Conservation (phyloP, 2,329 filamentous ascomycete species). For the Paraphoma chrysanthemicola region DNA sequence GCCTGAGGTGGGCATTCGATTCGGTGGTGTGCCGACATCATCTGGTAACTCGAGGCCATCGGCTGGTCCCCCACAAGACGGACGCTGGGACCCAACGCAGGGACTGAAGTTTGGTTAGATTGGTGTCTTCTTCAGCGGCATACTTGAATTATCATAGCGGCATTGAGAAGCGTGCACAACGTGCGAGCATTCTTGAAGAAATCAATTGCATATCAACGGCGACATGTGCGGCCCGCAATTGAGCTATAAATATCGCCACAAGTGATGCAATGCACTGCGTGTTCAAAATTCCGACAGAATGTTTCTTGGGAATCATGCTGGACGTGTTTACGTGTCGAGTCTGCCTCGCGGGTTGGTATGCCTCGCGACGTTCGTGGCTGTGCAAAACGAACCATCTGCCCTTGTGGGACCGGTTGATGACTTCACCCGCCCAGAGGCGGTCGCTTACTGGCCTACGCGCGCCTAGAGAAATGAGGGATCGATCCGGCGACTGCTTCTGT, state of each 20-base stretch:
- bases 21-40: conserved; percentile 58
- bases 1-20: conserved; percentile 81
- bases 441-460: conserved; percentile 13
- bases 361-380: conserved; percentile 34
- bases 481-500: conserved; percentile 16
- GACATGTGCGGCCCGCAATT: background rate
- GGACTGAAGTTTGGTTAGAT: conserved; percentile 49
- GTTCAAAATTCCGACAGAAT: conserved; percentile 1
- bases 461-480: conserved; percentile 7
- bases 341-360: conserved; percentile 32
- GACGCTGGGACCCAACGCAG: conserved; percentile 49
- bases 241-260: background rate
- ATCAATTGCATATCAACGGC: background rate
- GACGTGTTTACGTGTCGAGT: conserved; percentile 17
- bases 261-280: conserved; percentile 14
- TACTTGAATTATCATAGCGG: conserved; percentile 1
- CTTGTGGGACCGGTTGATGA: conserved; percentile 12
- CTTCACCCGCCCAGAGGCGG: conserved; percentile 10
- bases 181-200: background rate
- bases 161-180: background rate
- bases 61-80: conserved; percentile 45
- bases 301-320: conserved; percentile 8
- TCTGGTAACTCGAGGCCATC: conserved; percentile 38
- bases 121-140: background rate
- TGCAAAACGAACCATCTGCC: conserved; percentile 16